A percentile compares a stretch with the other conserved stretches of the same genome.
These are phyloP conservation scores for Elasticomyces elasticus DNA, from an alignment of 495 filamentous ascomycete genomes.

Conservation along the genomic window DNA sequence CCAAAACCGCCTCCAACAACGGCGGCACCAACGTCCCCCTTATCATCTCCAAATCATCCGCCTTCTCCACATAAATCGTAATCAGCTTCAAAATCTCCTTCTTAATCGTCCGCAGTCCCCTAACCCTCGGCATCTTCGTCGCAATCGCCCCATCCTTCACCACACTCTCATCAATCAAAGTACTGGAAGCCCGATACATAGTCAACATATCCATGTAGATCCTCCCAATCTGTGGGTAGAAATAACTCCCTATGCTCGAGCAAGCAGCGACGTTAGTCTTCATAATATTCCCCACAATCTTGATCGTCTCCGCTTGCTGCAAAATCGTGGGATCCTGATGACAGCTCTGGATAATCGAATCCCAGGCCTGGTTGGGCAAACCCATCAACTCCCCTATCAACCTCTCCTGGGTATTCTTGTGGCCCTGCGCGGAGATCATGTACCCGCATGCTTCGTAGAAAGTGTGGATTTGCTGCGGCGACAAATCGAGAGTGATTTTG, in stretches of 20 bases:
- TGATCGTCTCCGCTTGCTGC: constrained; percentile 88
- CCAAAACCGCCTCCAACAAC: constrained; percentile 85
- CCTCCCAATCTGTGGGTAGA: constrained; percentile 96
- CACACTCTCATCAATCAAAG: constrained; percentile 87
- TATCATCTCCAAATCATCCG: constrained; percentile 89
- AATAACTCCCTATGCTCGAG: constrained; percentile 89
- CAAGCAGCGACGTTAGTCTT: constrained; percentile 98
- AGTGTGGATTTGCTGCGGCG: constrained; percentile 93
- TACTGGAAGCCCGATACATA: constrained; percentile 94
- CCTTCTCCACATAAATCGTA: constrained; percentile 94
- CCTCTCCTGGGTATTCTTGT: constrained; percentile 80
- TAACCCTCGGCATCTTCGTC: constrained; percentile 94
- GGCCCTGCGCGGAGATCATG: constrained; percentile 97
- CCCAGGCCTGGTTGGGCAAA: constrained; percentile 89
- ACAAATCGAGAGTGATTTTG: constrained; percentile 88
- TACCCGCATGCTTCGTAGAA: constrained; percentile 99
- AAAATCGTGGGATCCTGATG: constrained; percentile 71
- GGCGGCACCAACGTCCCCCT: constrained; percentile 89
- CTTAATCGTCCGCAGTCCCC: constrained; percentile 93
- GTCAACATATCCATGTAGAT: constrained; percentile 98
- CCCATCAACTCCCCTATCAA: constrained; percentile 87
- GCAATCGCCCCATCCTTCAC: constrained; percentile 78
- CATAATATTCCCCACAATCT: constrained; percentile 98
- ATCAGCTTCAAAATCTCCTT: constrained; percentile 99
- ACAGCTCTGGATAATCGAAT: constrained; percentile 77